Conservation (phyloP, 768 basidiomycete species). For the Leccinum truebloodii region DNA sequence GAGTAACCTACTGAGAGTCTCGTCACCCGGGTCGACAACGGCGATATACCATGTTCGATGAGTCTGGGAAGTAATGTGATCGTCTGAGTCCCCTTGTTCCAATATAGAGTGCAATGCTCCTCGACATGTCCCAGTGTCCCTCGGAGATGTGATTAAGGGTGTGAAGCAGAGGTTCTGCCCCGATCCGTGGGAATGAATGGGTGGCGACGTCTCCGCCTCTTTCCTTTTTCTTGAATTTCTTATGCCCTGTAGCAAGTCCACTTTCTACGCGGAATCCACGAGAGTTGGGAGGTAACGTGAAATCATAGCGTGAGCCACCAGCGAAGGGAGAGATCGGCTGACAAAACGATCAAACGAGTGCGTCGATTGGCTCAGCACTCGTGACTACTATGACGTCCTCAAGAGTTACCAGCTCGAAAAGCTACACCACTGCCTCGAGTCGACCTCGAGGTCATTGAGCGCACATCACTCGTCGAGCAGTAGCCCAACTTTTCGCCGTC, state of each 20-base stretch:
- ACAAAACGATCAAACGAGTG: too few species aligned
- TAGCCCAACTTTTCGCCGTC: neutral
- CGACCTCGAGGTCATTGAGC: neutral
- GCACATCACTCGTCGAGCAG: neutral
- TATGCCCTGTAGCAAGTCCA: too few species aligned
- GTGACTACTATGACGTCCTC: conserved; percentile 58
- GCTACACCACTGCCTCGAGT: conserved; percentile 42
- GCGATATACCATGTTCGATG: neutral
- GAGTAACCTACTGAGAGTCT: neutral
- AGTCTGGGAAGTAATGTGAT: neutral
- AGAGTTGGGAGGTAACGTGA: too few species aligned
- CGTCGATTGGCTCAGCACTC: too few species aligned
- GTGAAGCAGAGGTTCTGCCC: too few species aligned
- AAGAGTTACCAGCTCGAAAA: conserved; percentile 90
- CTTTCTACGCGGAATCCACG: too few species aligned
- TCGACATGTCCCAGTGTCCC: neutral
- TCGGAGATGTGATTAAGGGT: too few species aligned
- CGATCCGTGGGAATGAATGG: too few species aligned
- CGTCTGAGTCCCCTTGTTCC: neutral
- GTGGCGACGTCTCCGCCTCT: too few species aligned
- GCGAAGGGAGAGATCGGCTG: too few species aligned
- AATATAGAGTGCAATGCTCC: neutral
- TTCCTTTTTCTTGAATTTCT: too few species aligned
- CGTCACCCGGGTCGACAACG: neutral
- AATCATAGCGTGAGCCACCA: too few species aligned